Conservation (phyloP, 257 asterid species). For the Gynochthodes officinalis region DNA sequence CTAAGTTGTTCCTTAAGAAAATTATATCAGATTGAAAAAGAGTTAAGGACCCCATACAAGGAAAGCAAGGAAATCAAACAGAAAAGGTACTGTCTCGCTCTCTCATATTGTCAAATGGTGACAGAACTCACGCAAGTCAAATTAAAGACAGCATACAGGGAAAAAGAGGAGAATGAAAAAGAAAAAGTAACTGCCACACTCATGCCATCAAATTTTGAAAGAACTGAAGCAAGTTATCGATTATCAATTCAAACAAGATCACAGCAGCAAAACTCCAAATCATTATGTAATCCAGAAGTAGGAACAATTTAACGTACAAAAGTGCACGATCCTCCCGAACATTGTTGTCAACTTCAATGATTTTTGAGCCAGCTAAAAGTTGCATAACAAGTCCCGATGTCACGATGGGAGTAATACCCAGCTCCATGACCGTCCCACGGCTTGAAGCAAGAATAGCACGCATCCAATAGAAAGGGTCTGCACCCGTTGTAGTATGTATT, state of each 20-base stretch:
- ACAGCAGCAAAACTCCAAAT: not conserved
- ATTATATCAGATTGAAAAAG: not conserved
- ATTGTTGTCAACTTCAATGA: constrained; percentile 70
- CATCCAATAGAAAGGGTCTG: constrained; percentile 79
- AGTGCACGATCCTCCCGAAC: constrained; percentile 73
- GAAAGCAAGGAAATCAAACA: not conserved
- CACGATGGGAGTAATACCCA: constrained; percentile 71
- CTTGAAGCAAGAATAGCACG: constrained; percentile 69
- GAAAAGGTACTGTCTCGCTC: not conserved
- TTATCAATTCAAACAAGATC: not conserved
- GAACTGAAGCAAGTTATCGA: not conserved
- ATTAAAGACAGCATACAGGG: not conserved
- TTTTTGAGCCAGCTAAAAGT: constrained; percentile 63
- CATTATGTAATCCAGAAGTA: not conserved
- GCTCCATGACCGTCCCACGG: constrained; percentile 78
- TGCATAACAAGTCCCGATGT: constrained; percentile 72
- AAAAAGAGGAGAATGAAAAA: not conserved
- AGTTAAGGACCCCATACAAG: not conserved
- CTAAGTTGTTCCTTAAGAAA: too few relatives aligned
- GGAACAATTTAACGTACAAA: constrained; percentile 37
- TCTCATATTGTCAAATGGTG: not conserved
- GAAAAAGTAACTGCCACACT: not conserved
- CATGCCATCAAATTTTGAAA: not conserved
- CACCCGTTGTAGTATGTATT: constrained; percentile 67
- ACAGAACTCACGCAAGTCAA: not conserved